Base-by-base conservation (phyloP, 1,139 yeast species). In the Pichia sp. region DNA sequence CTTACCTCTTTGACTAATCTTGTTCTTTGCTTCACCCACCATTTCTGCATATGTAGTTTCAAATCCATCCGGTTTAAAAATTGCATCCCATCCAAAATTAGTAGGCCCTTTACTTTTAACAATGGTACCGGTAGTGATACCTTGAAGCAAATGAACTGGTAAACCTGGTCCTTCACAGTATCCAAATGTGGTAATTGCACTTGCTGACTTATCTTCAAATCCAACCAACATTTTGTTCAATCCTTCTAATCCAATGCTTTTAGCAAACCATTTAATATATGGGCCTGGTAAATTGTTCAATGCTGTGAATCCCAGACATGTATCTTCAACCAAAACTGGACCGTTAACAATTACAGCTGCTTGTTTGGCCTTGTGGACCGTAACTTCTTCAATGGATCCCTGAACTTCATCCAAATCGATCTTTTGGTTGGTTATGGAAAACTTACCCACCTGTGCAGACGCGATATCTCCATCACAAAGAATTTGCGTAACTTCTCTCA, bases 311-410 rank as follows among this genome's bases (percentile, higher is more conserved):
- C 86, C 89, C 48, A 95, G 77, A 51, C 96, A 91, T 0, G 99
- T 95, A 64, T 95, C 99, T 66, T 95, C 99, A 3, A 91, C 96
- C 52, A 95, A 74, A 0, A 89, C 97, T 0, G 98, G 95, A 0
- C 90, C 91, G n/a, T 62, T 50, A 31, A 74, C 67, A 4, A 75
- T 62, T 16, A 70, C 66, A 3, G 96, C 93, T 1, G 99, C 99
- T 41, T 81, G 73, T 59, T 73, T 70, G 51, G 96, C 91, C 69
- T 95, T 95, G 63, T 84, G 88, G 47, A 73, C 76, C 0, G 96
- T 87, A 38, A 95, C 93, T 54, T 87, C 86, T 48, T 84, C 85
- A 49, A 90, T 79, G 22, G 93, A 72, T 34, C 97, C 99, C 72
- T 95, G 99, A 48, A 93, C 70, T 70, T 95, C 99, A 53, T 84